phyloP scores from a whole-genome alignment of 805 yeast species.

The Wickerhamomyces queroliae region DNA sequence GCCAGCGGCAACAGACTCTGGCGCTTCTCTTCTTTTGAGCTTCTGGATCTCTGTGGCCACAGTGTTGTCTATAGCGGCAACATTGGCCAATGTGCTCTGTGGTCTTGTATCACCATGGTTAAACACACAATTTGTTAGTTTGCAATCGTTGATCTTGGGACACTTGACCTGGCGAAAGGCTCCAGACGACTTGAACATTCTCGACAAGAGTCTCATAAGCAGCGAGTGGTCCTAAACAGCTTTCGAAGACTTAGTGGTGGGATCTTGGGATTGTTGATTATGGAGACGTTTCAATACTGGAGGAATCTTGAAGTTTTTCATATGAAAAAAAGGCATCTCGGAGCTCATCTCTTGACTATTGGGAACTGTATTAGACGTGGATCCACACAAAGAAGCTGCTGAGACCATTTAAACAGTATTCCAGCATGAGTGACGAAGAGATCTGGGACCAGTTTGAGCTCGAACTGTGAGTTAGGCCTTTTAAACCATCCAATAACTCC shows the following conservation, averaged over 20 bases:
- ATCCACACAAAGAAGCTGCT: too few species aligned
- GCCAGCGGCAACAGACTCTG: too few species aligned
- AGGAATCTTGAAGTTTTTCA: too few species aligned
- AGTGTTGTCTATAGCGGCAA: not conserved
- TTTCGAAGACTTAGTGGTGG: not conserved
- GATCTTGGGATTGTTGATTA: too few species aligned
- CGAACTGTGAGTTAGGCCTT: slow-evolving; percentile 4
- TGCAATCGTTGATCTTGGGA: slow-evolving; percentile 23
- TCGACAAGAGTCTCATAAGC: not conserved
- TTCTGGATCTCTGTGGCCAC: not conserved
- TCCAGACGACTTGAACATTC: slow-evolving; percentile 22
- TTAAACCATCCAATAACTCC: not conserved
- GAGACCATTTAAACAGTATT: too few species aligned
- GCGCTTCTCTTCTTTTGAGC: too few species aligned
- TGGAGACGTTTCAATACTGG: too few species aligned
- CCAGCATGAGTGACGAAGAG: not conserved
- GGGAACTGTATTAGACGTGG: too few species aligned
- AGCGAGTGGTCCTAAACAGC: not conserved
- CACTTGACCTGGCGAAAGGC: slow-evolving; percentile 19
- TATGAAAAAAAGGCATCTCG: too few species aligned
- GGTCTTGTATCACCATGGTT: slow-evolving; percentile 13
- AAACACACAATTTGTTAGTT: slow-evolving; percentile 27
- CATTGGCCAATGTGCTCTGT: not conserved
- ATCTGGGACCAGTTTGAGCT: slow-evolving; percentile 4
- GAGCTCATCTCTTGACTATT: too few species aligned